phyloP scores from a whole-genome alignment of 163 green algal species.

The Coccomyxa subellipsoidea region DNA sequence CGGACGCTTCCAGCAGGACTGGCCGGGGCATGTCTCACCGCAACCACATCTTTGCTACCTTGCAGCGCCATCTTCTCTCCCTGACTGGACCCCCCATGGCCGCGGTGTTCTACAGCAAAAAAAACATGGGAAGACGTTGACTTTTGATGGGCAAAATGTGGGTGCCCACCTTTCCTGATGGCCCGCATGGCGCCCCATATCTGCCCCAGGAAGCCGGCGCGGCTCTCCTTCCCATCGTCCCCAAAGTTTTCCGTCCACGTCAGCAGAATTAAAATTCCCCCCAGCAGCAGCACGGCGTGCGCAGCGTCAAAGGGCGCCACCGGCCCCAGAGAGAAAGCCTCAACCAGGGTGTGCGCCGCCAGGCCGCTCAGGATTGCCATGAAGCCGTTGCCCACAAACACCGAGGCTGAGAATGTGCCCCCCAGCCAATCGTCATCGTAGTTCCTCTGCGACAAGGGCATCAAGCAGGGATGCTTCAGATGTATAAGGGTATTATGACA shows the following conservation, averaged over 20 bases:
- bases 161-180: neutral
- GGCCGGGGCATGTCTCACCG: no score
- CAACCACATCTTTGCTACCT: no score
- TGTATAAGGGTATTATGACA: no score
- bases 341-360: slow-evolving; percentile 83
- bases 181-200: neutral
- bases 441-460: slow-evolving; percentile 44
- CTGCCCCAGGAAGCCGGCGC: neutral
- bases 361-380: slow-evolving; percentile 76
- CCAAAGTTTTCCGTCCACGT: slow-evolving; percentile 95
- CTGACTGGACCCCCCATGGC: no score
- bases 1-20: no score
- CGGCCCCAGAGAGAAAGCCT: slow-evolving; percentile 63
- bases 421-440: slow-evolving; percentile 78
- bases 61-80: no score
- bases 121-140: neutral
- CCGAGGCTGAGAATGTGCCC: slow-evolving; percentile 55
- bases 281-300: slow-evolving; percentile 56
- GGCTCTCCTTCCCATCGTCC: slow-evolving; percentile 29
- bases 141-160: neutral
- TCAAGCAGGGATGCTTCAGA: no score
- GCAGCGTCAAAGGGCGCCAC: slow-evolving; percentile 96
- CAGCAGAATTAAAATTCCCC: slow-evolving; percentile 69
- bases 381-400: slow-evolving; percentile 94
- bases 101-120: no score